Base-by-base conservation (phyloP, 148 eudicot genomes). In the Silene uniflora region DNA sequence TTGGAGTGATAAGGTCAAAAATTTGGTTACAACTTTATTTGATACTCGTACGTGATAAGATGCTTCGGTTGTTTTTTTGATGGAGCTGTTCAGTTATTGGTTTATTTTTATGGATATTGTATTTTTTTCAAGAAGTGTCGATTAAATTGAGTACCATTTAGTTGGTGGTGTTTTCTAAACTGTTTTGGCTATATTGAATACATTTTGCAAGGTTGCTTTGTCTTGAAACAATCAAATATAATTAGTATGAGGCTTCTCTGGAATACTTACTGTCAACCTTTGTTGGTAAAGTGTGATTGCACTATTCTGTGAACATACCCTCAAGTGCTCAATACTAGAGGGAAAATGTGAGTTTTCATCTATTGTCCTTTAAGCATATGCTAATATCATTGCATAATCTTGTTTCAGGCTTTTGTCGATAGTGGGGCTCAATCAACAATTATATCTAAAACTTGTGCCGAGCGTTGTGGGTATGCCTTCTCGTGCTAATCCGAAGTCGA, bases 341-440 rank as follows among this genome's bases (percentile, higher is more conserved):
- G 56, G 35, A 49, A 75, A 13, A 22, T 22, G 44, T 56, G 24
- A 47, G 25, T 64, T 52, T 25, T 24, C 22, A 12, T 75, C 71
- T 69, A 55, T 58, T 29, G 19, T 52, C 13, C 29, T 22, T 23
- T 62, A 10, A 19, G 47, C 16, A 0, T 59, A 42, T 22, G 25
- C 42, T 62, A 32, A 14, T 64, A 42, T 59, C 32, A 39, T 74
- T 62, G 24, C 25, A 54, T 74, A 52, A 11, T 74, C 77, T 62
- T 76, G 58, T 80, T 78, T 77, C 83, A 95, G 98, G 98, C 98
- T 39, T 92, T 95, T 83, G 98, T 95, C 77, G 97, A 92, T 78
- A 95, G 98, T 85, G 98, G 97, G 78, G 98, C 98, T 61, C 98
- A 95, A 86, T 90, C 98, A 60, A 95, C 98, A 74, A 92, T 95